Percentiles rank a stretch among this genome's conserved stretches.
These are phyloP conservation scores for Pisolithus marmoratus DNA, from an alignment of 768 basidiomycete species.

Conservation along the genomic window DNA sequence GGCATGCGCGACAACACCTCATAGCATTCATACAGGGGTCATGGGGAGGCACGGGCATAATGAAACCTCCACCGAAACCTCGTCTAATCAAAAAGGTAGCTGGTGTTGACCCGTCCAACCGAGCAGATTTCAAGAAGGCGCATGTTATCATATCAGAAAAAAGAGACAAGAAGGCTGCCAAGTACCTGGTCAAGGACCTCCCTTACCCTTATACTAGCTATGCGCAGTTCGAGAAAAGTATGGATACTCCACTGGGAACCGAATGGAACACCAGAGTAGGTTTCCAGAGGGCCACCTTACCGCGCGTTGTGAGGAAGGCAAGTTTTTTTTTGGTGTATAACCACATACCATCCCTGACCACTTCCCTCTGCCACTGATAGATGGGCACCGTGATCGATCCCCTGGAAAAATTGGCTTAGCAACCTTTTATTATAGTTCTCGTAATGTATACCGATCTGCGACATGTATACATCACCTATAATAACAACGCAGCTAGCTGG, in stretches of 20 bases:
- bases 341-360: not conserved
- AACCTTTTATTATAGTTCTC: not conserved
- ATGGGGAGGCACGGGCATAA: slow-evolving; percentile 82
- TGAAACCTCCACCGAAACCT: slow-evolving; percentile 54
- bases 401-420: slow-evolving; percentile 46
- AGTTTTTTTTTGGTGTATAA: slow-evolving; percentile 9
- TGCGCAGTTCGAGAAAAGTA: slow-evolving; percentile 84
- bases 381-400: slow-evolving; percentile 70
- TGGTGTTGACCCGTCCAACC: slow-evolving; percentile 71
- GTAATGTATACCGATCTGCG: too few relatives aligned
- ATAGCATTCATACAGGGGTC: slow-evolving; percentile 55
- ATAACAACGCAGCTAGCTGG: too few relatives aligned
- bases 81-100: slow-evolving; percentile 76
- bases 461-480: too few relatives aligned
- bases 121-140: slow-evolving; percentile 78
- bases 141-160: slow-evolving; percentile 96
- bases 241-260: slow-evolving; percentile 74
- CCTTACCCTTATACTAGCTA: slow-evolving; percentile 93
- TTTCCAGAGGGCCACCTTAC: slow-evolving; percentile 81
- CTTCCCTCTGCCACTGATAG: slow-evolving; percentile 27
- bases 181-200: slow-evolving; percentile 86
- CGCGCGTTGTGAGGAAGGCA: slow-evolving; percentile 85
- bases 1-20: not conserved
- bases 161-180: slow-evolving; percentile 87
- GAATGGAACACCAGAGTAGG: slow-evolving; percentile 92